Evolutionary conservation across 352 stramenopile genomes (phyloP).

Genomic region (Globisporangium canariense): DNA sequence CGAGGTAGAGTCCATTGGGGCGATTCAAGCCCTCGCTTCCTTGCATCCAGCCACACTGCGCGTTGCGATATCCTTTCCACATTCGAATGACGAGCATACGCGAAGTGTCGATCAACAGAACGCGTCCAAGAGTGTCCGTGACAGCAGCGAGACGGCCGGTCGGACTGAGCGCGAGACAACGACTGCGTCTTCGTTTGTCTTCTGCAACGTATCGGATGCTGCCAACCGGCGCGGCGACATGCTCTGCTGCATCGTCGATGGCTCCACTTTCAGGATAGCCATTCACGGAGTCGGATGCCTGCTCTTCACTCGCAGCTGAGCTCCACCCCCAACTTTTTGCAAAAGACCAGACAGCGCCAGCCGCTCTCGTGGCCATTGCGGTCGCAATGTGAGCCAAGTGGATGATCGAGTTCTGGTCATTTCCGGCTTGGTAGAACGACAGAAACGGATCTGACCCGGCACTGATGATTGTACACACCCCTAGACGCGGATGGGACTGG

Average conservation of each 20-base stretch:
- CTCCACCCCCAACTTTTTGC: conserved; percentile 80
- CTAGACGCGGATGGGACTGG: conserved; percentile 72
- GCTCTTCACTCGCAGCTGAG: conserved; percentile 14
- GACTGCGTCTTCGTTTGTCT: conserved; percentile 54
- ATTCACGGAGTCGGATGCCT: not conserved
- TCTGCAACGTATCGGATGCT: conserved; percentile 53
- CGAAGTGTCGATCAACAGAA: conserved; percentile 74
- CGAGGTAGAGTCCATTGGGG: conserved; percentile 63
- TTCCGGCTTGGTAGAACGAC: conserved; percentile 80
- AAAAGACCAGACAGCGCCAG: conserved; percentile 79
- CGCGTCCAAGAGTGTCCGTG: conserved; percentile 68
- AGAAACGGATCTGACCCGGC: conserved; percentile 66
- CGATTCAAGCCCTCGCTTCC: conserved; percentile 45
- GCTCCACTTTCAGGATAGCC: conserved; percentile 22
- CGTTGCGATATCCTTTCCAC: conserved; percentile 87
- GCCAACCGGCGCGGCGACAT: conserved; percentile 62
- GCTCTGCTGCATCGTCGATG: conserved; percentile 58
- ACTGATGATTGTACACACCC: conserved; percentile 69
- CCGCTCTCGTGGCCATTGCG: conserved; percentile 69
- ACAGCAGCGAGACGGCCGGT: conserved; percentile 66
- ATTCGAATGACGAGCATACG: conserved; percentile 82
- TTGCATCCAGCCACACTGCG: conserved; percentile 82
- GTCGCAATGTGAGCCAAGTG: conserved; percentile 83
- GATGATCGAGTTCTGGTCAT: conserved; percentile 86
- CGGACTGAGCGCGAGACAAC: conserved; percentile 64